A percentile compares a stretch with the other conserved stretches of the same genome.
Evolutionary conservation across 1,284 basidiomycete genomes (phyloP).

Genomic region (Thecaphora frezii): DNA sequence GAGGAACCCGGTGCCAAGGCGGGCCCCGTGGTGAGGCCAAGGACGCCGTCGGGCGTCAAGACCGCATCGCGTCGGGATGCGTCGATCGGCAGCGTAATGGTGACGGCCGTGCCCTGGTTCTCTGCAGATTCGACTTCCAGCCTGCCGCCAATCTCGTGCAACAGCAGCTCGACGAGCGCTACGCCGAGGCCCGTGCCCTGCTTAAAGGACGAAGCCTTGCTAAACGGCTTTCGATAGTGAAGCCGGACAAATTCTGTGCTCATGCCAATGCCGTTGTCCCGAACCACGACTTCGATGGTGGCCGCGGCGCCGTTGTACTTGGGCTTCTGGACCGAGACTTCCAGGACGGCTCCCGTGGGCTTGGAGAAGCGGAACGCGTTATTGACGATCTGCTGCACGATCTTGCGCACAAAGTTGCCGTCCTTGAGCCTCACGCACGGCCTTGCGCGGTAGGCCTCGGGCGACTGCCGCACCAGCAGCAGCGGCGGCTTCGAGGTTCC

Average conservation of each 20-base stretch:
- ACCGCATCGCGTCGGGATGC: no score
- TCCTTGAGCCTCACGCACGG: not conserved
- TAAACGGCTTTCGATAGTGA: not conserved
- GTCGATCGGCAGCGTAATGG: not conserved
- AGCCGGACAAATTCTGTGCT: not conserved
- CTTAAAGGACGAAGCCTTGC: not conserved
- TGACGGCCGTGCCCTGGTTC: not conserved
- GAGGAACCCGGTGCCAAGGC: not conserved
- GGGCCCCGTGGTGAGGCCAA: no score
- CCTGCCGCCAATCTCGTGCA: not conserved
- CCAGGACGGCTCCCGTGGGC: not conserved
- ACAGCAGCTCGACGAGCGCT: not conserved
- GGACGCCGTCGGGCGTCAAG: no score
- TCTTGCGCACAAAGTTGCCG: not conserved
- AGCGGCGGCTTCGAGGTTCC: not conserved
- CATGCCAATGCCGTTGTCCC: constrained; percentile 1
- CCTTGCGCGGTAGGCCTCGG: no score
- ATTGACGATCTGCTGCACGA: not conserved
- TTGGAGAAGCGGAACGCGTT: not conserved
- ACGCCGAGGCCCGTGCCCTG: not conserved
- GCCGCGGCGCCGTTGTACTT: not conserved
- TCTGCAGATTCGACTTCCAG: not conserved
- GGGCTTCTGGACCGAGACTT: not conserved
- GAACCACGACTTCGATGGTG: not conserved
- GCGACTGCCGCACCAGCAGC: not conserved